Evolutionary conservation across 2,329 filamentous ascomycete genomes (phyloP), one percentile per base, ranked within the genome.

Genomic region (Xylaria sp.): DNA sequence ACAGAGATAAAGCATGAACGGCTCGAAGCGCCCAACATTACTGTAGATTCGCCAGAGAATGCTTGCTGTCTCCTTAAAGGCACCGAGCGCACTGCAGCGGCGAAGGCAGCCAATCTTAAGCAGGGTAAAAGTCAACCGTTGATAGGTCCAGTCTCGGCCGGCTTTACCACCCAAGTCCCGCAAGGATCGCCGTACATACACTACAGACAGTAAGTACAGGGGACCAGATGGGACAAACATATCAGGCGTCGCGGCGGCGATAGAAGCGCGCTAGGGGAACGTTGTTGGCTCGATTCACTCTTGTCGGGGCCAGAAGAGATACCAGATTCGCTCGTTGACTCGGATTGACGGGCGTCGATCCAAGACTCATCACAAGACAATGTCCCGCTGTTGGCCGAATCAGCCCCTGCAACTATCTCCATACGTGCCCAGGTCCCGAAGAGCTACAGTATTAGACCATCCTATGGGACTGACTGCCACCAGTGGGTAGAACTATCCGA

Each of bases 291-390:
- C 46, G 60, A 45, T 62, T 45, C 60, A 45, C 36, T 28, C 13
- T 36, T 13, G 9, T 10, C 25, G 34, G 34, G 34, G 53, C 34
- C 18, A 23, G 18, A 8, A 20, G 45, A 66, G 59, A 46, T 59
- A 39, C 57, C 55, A 66, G 55, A 57, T 63, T 60, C 63, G 58
- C 32, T 25, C 39, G 56, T 32, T 32, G 20, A 59, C n/a, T 68
- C 53, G 59, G 52, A 57, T 65, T 41, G 52, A 67, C 28, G 61
- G 61, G 57, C n/a, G 48, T 18, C 52, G 32, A 65, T 28, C 65
- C 60, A 65, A 61, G 50, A 56, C 63, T 60, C 39, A 4, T 65
- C 62, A 65, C 58, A 68, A 62, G 62, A 57, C 62, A 53, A 62
- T 52, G 57, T 57, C 48, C 52, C 57, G 59, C 43, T 36, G 66